Base-by-base conservation (phyloP, 768 basidiomycete genomes). In the Lentinus brumalis region DNA sequence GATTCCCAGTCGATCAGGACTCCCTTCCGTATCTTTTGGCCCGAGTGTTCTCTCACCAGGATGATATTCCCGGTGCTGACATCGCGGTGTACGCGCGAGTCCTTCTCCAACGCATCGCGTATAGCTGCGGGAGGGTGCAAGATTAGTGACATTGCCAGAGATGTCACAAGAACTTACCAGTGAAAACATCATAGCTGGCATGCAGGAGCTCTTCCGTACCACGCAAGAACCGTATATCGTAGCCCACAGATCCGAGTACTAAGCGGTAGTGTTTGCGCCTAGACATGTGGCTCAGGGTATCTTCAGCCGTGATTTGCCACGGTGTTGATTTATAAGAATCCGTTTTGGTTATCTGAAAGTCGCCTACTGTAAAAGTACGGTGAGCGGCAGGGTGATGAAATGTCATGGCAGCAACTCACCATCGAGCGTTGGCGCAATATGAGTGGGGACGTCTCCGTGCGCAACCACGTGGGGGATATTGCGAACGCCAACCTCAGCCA, bases 1-100 rank as follows among this genome's bases (percentile, higher is more conserved):
- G 32, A 35, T 18, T 61, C 60, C 60, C 60, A 61, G 14, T 61
- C 60, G 31, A 61, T 56, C 4, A 57, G 42, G 30, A 30, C 53
- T n/a, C 58, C 58, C 16, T n/a, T 46, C 7, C 50, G 41, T 8
- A 38, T 30, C 2, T 30, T 18, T 3, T 16, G 1, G 2, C 35
- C 58, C 14, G 21, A 26, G 21, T 35, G 29, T 15, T 53, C 52
- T 26, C 38, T 32, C 32, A 53, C 42, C 4, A 59, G 51, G n/a
- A 59, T 51, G 42, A 56, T 56, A 38, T 61, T 61, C 9, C 49
- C 54, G 3, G 42, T 18, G 16, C 60, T 56, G 46, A 63, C 53
- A 40, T 57, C 62, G 7, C 61, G 29, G 12, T 51, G 55, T 31
- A 57, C 31, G 16, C 56, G 40, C 4, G 29, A 30, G 8, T 32